Evolutionary conservation across 306 rosid genomes (phyloP), one percentile per base, ranked within the genome.

Genomic region (Abrus pulchellus): DNA sequence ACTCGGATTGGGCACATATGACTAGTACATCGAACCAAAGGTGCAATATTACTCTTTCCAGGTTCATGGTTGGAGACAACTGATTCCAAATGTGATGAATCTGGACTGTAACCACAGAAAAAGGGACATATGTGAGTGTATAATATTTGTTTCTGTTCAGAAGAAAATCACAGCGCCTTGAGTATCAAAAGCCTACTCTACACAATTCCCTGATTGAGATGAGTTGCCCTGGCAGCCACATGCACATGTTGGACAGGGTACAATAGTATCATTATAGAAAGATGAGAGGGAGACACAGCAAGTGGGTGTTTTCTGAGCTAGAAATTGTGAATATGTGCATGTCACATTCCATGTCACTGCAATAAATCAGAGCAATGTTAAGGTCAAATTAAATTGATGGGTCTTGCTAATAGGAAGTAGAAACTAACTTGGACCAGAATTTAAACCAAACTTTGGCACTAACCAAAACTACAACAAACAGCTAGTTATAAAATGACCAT

Each of bases 271-370:
- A 6, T 91, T 92, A 83, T 92, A 92, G 85, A 94, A 94, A 45
- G 99, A 85, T 34, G 97, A 94, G 43, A 94, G 88, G 4, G 97
- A 89, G 41, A 92, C 97, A n/a, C 97, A 94, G 75, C 98, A 94
- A 64, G 92, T 87, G 0, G 97, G 98, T 70, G 93, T 61, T 78
- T 80, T 85, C 33, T 88, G 88, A 76, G 98, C 97, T 53, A 94
- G 88, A 74, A 92, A 89, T 50, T 92, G 97, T 13, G 98, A 94
- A 81, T 91, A 94, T 54, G 94, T 86, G 85, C 98, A 94, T 1
- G 97, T 92, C 76, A 91, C 85, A 30, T 90, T 92, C 98, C 98
- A 94, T 74, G 98, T 94, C 97, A 92, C 98, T 94, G 91, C 85
- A 75, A 85, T 6, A 43, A 62, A 85, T 11, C 59, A 80, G 63